phyloP scores from a whole-genome alignment of 768 basidiomycete genomes.

The Pholiota microspora region DNA sequence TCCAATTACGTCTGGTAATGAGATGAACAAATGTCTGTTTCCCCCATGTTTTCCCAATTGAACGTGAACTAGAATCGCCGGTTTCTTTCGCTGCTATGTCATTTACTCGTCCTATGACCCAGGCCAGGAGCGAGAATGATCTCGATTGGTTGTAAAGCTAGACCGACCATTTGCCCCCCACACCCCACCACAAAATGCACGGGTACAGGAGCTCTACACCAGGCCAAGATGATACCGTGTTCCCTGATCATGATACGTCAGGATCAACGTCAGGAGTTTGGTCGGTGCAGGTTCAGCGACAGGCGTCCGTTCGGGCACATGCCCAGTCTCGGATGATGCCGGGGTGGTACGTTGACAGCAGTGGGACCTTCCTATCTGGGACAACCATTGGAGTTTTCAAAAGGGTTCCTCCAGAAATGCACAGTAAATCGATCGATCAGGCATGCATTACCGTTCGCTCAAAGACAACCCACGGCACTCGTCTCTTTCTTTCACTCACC shows the following conservation, averaged over 20 bases:
- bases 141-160: neutral
- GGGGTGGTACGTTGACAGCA: conserved; percentile 15
- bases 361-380: conserved; percentile 30
- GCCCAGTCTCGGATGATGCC: conserved; percentile 12
- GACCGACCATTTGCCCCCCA: neutral
- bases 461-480: conserved; percentile 18
- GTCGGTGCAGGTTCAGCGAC: neutral
- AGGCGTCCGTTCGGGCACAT: neutral
- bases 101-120: neutral
- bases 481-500: conserved; percentile 13
- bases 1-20: neutral
- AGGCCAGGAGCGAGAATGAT: neutral
- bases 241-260: conserved; percentile 1
- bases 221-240: no score
- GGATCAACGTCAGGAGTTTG: conserved; percentile 1
- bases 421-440: conserved; percentile 34
- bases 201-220: no score
- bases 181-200: neutral
- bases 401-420: conserved; percentile 24
- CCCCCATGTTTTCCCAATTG: no score
- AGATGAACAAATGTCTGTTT: neutral
- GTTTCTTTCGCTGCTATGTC: neutral
- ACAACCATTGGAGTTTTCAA: conserved; percentile 26
- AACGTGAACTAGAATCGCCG: neutral
- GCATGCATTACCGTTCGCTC: conserved; percentile 18